Evolutionary conservation across 805 yeast genomes (phyloP).

Genomic region (Ogataea dorogensis): DNA sequence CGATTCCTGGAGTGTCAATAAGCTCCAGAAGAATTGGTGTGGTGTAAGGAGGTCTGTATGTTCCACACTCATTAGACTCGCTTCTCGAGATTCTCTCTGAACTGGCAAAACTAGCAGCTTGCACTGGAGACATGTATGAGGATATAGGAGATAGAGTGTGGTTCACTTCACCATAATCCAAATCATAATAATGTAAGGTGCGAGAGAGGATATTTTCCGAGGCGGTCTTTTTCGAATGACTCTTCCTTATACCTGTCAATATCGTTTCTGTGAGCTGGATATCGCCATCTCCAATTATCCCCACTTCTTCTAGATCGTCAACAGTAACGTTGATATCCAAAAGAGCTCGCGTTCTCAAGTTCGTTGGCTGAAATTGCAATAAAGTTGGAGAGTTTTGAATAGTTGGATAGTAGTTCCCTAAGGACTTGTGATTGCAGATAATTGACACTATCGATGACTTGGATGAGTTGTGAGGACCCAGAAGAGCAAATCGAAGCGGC

Average conservation of each 20-base stretch:
- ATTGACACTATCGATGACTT: slow-evolving; percentile 34
- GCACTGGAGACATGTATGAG: slow-evolving; percentile 13
- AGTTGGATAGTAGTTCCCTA: slow-evolving; percentile 77
- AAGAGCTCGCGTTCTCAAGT: slow-evolving; percentile 38
- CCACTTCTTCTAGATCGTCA: slow-evolving; percentile 34
- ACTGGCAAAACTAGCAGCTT: slow-evolving; percentile 7
- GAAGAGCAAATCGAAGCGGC: slow-evolving; percentile 32
- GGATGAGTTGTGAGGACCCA: slow-evolving; percentile 34
- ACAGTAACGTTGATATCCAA: slow-evolving; percentile 47
- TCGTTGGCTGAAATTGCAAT: slow-evolving; percentile 50
- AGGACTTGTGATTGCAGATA: slow-evolving; percentile 28
- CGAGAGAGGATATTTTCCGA: slow-evolving; percentile 13
- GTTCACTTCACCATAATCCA: slow-evolving; percentile 25
- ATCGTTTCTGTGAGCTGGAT: slow-evolving; percentile 20
- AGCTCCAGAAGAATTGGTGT: slow-evolving; percentile 66
- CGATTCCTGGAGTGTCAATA: slow-evolving; percentile 73
- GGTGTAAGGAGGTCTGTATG: slow-evolving; percentile 47
- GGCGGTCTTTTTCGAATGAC: slow-evolving; percentile 7
- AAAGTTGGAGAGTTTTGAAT: slow-evolving; percentile 57
- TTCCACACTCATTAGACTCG: slow-evolving; percentile 8
- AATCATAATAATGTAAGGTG: slow-evolving; percentile 29
- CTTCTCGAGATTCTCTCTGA: slow-evolving; percentile 11
- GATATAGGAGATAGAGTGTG: slow-evolving; percentile 17
- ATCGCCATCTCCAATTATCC: slow-evolving; percentile 19
- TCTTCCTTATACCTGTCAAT: slow-evolving; percentile 13